These are phyloP conservation scores for Xylariaceae sp. DNA, from an alignment of 2,329 filamentous ascomycete species.

Conservation along the genomic window DNA sequence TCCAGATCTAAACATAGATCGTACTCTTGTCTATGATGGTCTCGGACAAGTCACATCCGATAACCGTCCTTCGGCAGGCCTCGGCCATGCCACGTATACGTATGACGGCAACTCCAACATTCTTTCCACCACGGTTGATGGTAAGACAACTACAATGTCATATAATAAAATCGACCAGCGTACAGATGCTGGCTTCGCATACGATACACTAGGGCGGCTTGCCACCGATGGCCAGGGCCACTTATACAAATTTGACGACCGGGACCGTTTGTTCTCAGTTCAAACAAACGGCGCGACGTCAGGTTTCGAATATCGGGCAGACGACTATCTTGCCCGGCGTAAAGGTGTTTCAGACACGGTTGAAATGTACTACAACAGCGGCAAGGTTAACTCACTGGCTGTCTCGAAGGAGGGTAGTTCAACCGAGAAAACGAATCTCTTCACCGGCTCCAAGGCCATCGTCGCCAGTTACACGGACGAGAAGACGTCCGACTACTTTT, in stretches of 20 bases:
- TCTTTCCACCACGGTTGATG: not conserved
- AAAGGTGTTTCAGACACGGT: not conserved
- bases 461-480: not conserved
- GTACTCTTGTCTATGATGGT: not conserved
- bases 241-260: not conserved
- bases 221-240: not conserved
- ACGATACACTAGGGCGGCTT: not conserved
- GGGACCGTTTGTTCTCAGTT: slow-evolving; percentile 3
- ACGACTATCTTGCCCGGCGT: not conserved
- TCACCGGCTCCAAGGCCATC: not conserved
- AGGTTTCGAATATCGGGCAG: not conserved
- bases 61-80: too few species aligned
- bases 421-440: not conserved
- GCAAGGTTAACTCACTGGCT: not conserved
- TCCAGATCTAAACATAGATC: not conserved
- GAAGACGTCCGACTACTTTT: not conserved
- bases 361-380: not conserved
- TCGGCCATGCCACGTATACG: not conserved
- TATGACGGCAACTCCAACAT: slow-evolving; percentile 7
- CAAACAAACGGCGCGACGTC: not conserved
- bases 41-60: too few species aligned
- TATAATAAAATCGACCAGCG: slow-evolving; percentile 3
- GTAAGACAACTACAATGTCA: not conserved
- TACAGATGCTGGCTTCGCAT: not conserved
- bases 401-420: not conserved